These are phyloP conservation scores for Colletotrichum trifolii DNA, from an alignment of 2,329 filamentous ascomycete genomes.

Conservation along the genomic window DNA sequence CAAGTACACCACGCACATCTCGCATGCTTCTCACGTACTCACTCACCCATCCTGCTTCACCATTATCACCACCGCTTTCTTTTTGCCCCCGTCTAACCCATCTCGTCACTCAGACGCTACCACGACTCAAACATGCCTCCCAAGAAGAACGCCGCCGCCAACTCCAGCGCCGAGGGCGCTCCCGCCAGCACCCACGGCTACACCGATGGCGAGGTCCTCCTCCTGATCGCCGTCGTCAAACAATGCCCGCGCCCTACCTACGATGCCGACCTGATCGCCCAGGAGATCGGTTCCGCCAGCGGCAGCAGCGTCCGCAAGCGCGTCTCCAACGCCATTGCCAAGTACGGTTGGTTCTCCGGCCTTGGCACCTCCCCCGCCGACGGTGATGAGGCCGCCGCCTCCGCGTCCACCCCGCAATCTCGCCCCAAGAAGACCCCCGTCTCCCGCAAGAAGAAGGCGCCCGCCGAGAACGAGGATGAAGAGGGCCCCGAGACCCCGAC, in stretches of 20 bases:
- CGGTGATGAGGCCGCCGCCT: not conserved
- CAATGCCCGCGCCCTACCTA: slow-evolving; percentile 10
- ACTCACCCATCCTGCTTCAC: no score
- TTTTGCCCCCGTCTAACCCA: no score
- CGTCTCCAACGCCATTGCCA: slow-evolving; percentile 11
- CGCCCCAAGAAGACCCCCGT: slow-evolving; percentile 17
- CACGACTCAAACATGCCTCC: slow-evolving; percentile 16
- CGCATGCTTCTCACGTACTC: no score
- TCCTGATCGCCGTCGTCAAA: slow-evolving; percentile 18
- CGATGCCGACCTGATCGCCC: slow-evolving; percentile 9
- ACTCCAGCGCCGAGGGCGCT: not conserved
- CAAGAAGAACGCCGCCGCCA: slow-evolving; percentile 18
- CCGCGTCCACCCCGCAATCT: not conserved
- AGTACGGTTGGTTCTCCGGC: slow-evolving; percentile 22
- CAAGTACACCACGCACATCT: no score
- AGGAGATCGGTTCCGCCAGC: slow-evolving; percentile 14
- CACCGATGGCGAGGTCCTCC: slow-evolving; percentile 24
- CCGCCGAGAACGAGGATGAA: slow-evolving; percentile 1
- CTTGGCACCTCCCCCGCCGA: not conserved
- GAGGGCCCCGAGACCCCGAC: slow-evolving; percentile 11
- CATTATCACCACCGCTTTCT: no score
- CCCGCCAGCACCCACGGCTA: not conserved
- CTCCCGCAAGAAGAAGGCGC: slow-evolving; percentile 30
- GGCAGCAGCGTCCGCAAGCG: slow-evolving; percentile 18
- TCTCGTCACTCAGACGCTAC: not conserved